phyloP scores from a whole-genome alignment of 2,329 filamentous ascomycete species.

The Ophiosphaerella narmari region DNA sequence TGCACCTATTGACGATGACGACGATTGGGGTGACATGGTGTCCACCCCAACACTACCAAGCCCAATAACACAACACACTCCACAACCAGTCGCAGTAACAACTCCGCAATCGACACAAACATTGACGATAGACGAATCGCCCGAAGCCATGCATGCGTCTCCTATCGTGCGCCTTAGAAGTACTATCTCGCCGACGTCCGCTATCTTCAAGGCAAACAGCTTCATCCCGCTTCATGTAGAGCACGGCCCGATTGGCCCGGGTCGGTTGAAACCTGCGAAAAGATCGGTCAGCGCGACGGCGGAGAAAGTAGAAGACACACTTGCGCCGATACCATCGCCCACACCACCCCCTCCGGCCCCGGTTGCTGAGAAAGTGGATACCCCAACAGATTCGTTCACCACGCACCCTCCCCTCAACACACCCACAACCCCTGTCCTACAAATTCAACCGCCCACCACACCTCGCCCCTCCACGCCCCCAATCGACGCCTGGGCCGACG shows the following conservation, averaged over 20 bases:
- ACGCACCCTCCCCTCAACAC: too few relatives aligned
- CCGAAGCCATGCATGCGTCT: conserved; percentile 29
- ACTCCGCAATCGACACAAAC: conserved; percentile 15
- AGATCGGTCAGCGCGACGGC: conserved; percentile 10
- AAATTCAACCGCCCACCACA: conserved; percentile 11
- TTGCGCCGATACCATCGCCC: not conserved
- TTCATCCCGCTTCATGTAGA: conserved; percentile 32
- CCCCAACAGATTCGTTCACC: not conserved
- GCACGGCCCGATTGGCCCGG: conserved; percentile 37
- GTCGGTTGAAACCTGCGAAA: conserved; percentile 31
- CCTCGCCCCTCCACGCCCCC: conserved; percentile 6
- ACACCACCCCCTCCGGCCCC: not conserved
- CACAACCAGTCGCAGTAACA: conserved; percentile 13
- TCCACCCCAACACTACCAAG: conserved; percentile 38
- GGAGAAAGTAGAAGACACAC: conserved; percentile 6
- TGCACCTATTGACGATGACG: conserved; percentile 29
- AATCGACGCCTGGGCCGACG: conserved; percentile 17
- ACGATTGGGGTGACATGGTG: conserved; percentile 49
- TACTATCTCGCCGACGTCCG: conserved; percentile 41
- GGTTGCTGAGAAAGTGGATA: not conserved
- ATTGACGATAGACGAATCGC: conserved; percentile 11
- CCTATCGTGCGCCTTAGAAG: conserved; percentile 39
- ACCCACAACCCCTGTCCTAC: not conserved
- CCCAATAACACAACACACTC: conserved; percentile 13
- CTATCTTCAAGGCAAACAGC: conserved; percentile 33